Evolutionary conservation across 495 filamentous ascomycete genomes (phyloP).

Genomic region (Apodospora peruviana): DNA sequence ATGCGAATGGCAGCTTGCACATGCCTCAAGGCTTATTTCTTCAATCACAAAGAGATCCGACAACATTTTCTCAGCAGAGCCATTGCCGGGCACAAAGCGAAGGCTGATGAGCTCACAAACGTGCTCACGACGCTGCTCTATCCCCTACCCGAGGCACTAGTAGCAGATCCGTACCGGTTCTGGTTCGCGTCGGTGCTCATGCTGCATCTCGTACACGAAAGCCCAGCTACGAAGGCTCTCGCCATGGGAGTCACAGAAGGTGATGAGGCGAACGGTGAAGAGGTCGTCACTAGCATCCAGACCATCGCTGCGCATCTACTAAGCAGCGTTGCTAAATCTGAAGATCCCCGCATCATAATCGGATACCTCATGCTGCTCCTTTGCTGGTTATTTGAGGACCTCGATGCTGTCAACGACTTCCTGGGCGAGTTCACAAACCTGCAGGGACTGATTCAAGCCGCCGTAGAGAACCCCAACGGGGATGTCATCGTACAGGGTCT

Average conservation of each 20-base stretch:
- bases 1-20: conserved; percentile 78
- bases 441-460: conserved; percentile 69
- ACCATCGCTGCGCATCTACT: conserved; percentile 77
- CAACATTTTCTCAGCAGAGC: conserved; percentile 81
- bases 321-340: conserved; percentile 57
- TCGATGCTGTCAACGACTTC: conserved; percentile 87
- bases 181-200: conserved; percentile 92
- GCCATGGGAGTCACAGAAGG: conserved; percentile 84
- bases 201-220: conserved; percentile 82
- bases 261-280: conserved; percentile 84
- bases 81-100: conserved; percentile 77
- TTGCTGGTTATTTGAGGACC: conserved; percentile 89
- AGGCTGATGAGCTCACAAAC: conserved; percentile 83
- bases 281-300: conserved; percentile 93
- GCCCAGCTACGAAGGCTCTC: conserved; percentile 69
- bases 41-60: conserved; percentile 69
- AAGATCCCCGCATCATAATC: conserved; percentile 76
- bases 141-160: conserved; percentile 50
- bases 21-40: conserved; percentile 89
- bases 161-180: conserved; percentile 78
- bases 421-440: conserved; percentile 91
- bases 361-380: conserved; percentile 92
- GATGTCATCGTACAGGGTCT: conserved; percentile 71
- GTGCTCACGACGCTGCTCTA: conserved; percentile 74
- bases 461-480: conserved; percentile 53